These are phyloP conservation scores for Cicer yamashitae DNA, from an alignment of 306 rosid genomes.

Conservation along the genomic window DNA sequence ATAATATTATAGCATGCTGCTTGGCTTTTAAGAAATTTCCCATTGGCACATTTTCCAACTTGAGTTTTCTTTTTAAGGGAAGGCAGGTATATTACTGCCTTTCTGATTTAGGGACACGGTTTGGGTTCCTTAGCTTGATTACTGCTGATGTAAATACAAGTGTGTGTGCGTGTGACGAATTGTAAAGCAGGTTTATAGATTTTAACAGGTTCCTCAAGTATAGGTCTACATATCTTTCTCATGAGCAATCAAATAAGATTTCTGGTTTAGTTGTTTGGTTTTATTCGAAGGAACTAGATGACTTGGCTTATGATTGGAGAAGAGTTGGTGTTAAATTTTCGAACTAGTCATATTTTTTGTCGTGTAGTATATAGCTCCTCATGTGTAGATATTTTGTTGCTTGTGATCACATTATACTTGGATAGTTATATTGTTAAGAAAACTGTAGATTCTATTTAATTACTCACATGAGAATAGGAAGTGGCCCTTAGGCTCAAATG, in stretches of 20 bases:
- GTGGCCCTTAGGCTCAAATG: background rate
- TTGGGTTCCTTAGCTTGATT: background rate
- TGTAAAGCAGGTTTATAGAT: background rate
- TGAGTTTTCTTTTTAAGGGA: background rate
- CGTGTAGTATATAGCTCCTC: background rate
- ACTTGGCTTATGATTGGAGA: background rate
- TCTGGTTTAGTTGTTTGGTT: background rate
- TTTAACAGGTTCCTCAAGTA: background rate
- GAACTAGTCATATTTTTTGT: background rate
- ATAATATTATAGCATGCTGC: background rate
- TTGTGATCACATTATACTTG: background rate
- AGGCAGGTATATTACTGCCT: background rate
- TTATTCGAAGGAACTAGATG: background rate
- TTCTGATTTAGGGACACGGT: background rate
- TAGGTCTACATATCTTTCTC: background rate
- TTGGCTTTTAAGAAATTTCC: slow-evolving; percentile 16
- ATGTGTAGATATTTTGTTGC: background rate
- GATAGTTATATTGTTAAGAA: background rate
- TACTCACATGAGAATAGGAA: background rate
- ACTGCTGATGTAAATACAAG: background rate
- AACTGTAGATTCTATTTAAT: background rate
- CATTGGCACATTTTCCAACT: background rate
- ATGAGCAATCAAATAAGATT: background rate
- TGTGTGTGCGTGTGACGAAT: background rate
- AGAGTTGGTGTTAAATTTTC: background rate